Base-by-base conservation (phyloP, 768 basidiomycete species). In the Pleurotus djamor region DNA sequence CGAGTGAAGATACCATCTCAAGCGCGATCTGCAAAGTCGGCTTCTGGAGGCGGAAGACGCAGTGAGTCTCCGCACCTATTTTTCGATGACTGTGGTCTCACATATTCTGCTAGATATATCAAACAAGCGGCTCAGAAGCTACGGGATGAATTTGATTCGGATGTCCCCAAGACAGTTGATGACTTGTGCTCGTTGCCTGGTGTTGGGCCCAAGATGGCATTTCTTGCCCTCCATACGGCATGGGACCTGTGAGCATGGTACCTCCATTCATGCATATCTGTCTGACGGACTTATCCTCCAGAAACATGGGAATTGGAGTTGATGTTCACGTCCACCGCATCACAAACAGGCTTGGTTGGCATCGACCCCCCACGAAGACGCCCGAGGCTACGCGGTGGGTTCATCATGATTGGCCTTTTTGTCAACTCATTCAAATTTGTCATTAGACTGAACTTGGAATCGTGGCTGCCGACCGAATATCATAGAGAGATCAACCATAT, bases 141-240 rank as follows among this genome's bases (percentile, higher is more conserved):
- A 8, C 76, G 79, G 14, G 88, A 92, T 59, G 80, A 88, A 0
- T 93, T 92, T 60, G 80, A 82, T 48, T 88, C 88, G 2, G 95
- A 98, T 61, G 88, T 98, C 0, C 96, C 96, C 0, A 86, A 89
- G 68, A 95, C 93, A 0, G 85, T 89, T 3, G 94, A 94, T 38
- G 92, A 92, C 43, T 77, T 99, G 7, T 92, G 94, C 64, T 89
- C 89, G 4, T 73, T 98, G 10, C 87, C 87, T 1, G 96, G 96
- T 0, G 95, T 98, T 0, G 96, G 96, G 0, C 96, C 95, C 0
- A 98, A 99, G 72, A 97, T 98, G 94, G 93, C 93, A 0, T 96
- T 92, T 72, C 71, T 97, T 37, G 77, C 86, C 1, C 78, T 96
- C 2, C 94, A 94, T 64, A 83, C 83, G 32, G 94, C 92, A 1